Evolutionary conservation across 1,284 basidiomycete genomes (phyloP), one percentile per base, ranked within the genome.

Genomic region (Leccinum pseudoinsigne): DNA sequence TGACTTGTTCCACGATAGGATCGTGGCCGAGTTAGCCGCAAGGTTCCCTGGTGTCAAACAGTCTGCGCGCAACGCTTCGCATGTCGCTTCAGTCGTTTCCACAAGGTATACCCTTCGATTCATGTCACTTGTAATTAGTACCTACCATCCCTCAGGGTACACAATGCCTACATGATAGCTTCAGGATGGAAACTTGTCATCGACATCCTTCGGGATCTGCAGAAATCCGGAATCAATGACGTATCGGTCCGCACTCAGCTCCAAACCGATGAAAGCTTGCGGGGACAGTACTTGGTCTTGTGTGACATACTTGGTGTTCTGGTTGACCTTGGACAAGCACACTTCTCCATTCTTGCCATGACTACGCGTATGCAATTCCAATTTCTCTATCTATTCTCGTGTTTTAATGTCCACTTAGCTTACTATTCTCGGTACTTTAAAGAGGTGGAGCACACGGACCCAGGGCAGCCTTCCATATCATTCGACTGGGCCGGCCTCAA

Each of bases 101-200:
- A 84, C 83, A 66, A 86, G 83, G 90, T 89, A 73, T 50, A 78
- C 4, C 6, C 28, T 64, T 59, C 50, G 31, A 58, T 54, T 42
- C 54, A 45, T 59, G 56, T 55, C 42, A 59, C 42, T 55, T 10
- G 47, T 59, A 23, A 34, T 21, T 34, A 42, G 40, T 8, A 59
- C 59, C 23, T 23, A 67, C 53, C 47, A 57, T 55, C n/a, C 42
- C 36, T 59, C 61, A 92, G 89, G 73, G 81, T 92, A 59, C 90
- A 93, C 73, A 93, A 93, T 72, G 75, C 85, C 5, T 91, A 90
- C 74, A 85, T 89, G 83, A 79, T 92, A 56, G 87, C 90, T 23
- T 86, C 89, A 11, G 87, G 84, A 4, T 93, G 91, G 91, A 86
- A 81, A 65, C 78, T 92, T 59, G 83, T 89, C 16, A 76, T 81